A percentile compares a stretch with the other conserved stretches of the same genome.
Evolutionary conservation across 164 flowering plant genomes (phyloP).

Genomic region (Sextonia rubra): DNA sequence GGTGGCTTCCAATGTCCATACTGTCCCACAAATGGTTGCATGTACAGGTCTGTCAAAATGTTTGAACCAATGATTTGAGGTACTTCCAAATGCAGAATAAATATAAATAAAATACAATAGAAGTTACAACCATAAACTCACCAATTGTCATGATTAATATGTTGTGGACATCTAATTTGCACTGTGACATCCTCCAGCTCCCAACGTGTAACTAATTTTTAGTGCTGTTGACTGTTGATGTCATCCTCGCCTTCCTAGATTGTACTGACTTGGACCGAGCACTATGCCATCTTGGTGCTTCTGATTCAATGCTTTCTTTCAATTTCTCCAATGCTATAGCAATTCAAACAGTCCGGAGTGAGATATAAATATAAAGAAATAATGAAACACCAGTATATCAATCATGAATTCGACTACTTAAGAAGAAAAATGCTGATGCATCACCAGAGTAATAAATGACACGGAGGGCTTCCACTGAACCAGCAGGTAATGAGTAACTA

Average conservation of each 20-base stretch:
- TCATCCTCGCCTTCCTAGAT: slow-evolving; percentile 16
- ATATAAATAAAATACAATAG: no score
- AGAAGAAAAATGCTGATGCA: slow-evolving; percentile 2
- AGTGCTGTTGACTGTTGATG: not conserved
- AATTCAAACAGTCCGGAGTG: not conserved
- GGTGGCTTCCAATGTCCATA: no score
- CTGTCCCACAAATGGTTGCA: no score
- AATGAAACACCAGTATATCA: not conserved
- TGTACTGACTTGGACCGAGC: slow-evolving; percentile 25
- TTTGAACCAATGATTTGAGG: no score
- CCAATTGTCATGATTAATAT: not conserved
- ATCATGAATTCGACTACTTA: not conserved
- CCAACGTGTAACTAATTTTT: not conserved
- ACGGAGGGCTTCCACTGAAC: slow-evolving; percentile 34
- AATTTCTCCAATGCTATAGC: slow-evolving; percentile 59
- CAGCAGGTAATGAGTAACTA: slow-evolving; percentile 45
- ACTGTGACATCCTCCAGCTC: not conserved
- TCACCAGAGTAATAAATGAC: slow-evolving; percentile 56
- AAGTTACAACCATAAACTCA: not conserved
- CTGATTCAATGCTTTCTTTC: slow-evolving; percentile 58
- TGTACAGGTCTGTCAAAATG: no score
- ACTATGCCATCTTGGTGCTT: slow-evolving; percentile 33
- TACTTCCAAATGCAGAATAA: no score
- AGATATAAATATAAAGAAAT: not conserved
- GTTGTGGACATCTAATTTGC: not conserved